Percentiles rank a stretch among this genome's conserved stretches.
phyloP scores from a whole-genome alignment of 805 yeast genomes.

The Ogataea thermomethanolica region DNA sequence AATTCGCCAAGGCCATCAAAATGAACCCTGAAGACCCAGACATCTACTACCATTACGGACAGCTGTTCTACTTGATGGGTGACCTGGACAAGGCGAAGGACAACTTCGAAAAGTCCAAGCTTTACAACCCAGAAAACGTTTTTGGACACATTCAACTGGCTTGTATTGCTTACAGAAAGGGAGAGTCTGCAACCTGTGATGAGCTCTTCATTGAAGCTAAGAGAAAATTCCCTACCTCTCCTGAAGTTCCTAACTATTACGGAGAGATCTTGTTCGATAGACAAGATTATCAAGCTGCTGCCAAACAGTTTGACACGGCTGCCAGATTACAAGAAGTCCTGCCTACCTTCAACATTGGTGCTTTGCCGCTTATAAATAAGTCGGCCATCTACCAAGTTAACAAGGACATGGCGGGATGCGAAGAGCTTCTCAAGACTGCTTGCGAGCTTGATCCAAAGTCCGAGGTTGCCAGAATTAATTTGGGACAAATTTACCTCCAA shows the following conservation, averaged over 20 bases:
- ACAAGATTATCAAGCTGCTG: slow-evolving; percentile 68
- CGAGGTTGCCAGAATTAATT: slow-evolving; percentile 84
- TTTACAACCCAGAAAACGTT: slow-evolving; percentile 69
- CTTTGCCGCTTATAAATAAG: slow-evolving; percentile 84
- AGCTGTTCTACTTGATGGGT: slow-evolving; percentile 77
- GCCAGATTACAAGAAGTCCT: slow-evolving; percentile 73
- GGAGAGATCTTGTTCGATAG: slow-evolving; percentile 90
- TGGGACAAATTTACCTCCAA: slow-evolving; percentile 89
- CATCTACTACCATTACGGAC: slow-evolving; percentile 91
- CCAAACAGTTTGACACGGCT: slow-evolving; percentile 81
- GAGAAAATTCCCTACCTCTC: slow-evolving; percentile 74
- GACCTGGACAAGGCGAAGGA: slow-evolving; percentile 68
- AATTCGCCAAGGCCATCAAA: slow-evolving; percentile 68
- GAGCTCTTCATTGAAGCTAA: slow-evolving; percentile 63
- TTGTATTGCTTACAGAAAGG: slow-evolving; percentile 82
- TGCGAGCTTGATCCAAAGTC: slow-evolving; percentile 80
- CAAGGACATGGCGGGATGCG: slow-evolving; percentile 54
- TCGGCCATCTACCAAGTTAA: slow-evolving; percentile 68
- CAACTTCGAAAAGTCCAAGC: slow-evolving; percentile 74
- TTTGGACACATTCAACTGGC: slow-evolving; percentile 90
- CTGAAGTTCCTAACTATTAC: slow-evolving; percentile 91
- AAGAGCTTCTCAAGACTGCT: slow-evolving; percentile 67
- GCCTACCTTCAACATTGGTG: slow-evolving; percentile 74
- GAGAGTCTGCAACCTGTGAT: slow-evolving; percentile 56
- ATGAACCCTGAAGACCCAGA: slow-evolving; percentile 73